Conservation (phyloP, 768 basidiomycete species). For the Lactifluus volemus region DNA sequence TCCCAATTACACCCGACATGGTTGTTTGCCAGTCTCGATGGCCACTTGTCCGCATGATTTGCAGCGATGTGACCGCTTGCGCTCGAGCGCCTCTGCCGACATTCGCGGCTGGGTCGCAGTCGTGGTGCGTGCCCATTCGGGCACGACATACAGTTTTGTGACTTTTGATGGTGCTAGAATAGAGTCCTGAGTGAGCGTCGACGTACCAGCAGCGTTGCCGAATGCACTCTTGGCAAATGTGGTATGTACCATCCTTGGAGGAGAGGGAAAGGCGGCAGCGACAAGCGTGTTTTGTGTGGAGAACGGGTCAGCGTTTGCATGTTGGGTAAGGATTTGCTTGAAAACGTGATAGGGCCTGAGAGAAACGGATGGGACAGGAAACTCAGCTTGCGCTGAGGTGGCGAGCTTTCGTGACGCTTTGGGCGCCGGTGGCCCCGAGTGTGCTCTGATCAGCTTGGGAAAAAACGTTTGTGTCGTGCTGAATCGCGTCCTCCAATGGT, state of each 20-base stretch:
- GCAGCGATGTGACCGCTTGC: no score
- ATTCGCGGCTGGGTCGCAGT: no score
- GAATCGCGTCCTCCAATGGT: no score
- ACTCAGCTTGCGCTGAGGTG: slow-evolving; percentile 15
- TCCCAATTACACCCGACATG: not conserved
- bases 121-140: no score
- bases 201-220: not conserved
- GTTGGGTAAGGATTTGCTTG: not conserved
- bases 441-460: no score
- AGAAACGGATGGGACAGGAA: slow-evolving; percentile 15
- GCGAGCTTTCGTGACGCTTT: no score
- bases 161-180: slow-evolving; percentile 17
- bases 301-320: slow-evolving; percentile 14
- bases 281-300: slow-evolving; percentile 12
- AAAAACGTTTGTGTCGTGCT: no score
- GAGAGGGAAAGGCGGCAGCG: slow-evolving; percentile 12
- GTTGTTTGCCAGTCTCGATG: not conserved
- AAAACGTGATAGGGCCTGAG: slow-evolving; percentile 4
- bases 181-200: not conserved
- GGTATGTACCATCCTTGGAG: not conserved
- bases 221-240: not conserved
- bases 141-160: slow-evolving; percentile 36
- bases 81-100: no score
- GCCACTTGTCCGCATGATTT: no score
- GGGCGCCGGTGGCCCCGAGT: no score